Evolutionary conservation across 2,329 filamentous ascomycete species (phyloP), one percentile per base, ranked within the genome.

Genomic region (Coniosporium tulheliwenetii): DNA sequence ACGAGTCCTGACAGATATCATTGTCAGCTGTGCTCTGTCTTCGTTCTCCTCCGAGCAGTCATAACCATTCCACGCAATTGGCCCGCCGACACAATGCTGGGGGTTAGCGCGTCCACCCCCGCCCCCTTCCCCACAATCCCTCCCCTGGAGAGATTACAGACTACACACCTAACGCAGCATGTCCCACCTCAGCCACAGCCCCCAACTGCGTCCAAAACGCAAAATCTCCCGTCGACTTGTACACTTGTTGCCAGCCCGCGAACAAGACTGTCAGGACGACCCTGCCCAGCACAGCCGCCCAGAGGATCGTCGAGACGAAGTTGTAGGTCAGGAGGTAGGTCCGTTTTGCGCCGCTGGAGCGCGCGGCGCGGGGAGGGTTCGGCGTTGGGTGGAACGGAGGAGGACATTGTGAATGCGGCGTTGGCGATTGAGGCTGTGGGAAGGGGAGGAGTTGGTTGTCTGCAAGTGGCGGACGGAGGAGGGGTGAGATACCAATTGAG

Each of bases 301-400:
- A 98, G 40, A 89, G 73, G 15, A 77, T 57, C 45, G 85, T 75
- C 40, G 80, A 93, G 48, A 79, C 55, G 52, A 77, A 70, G 64
- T 96, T 96, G 73, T 96, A 98, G 51, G 78, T 65, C 54, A 87
- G 71, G 41, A 96, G 76, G 65, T 95, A 94, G 55, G 64, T 66
- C 42, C 65, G 71, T 58, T 75, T 78, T 10, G 32, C 32, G 32
- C 32, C 10, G 19, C 19, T 7, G 19, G 19, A 26, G 19, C 19
- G 19, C 19, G 19, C 19, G 19, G 19, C 19, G 19, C 19, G 19
- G 7, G 19, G 19, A 26, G 19, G 19, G 19, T 26, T 26, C 19
- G 19, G 19, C 19, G 19, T 7, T 26, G 19, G 19, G 19, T 4
- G 19, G 19, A 26, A 26, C 19, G 3, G 19, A 26, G 7, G 19